Evolutionary conservation across 2,329 filamentous ascomycete genomes (phyloP), one percentile per base, ranked within the genome.

Genomic region (Fusarium lyarnte): DNA sequence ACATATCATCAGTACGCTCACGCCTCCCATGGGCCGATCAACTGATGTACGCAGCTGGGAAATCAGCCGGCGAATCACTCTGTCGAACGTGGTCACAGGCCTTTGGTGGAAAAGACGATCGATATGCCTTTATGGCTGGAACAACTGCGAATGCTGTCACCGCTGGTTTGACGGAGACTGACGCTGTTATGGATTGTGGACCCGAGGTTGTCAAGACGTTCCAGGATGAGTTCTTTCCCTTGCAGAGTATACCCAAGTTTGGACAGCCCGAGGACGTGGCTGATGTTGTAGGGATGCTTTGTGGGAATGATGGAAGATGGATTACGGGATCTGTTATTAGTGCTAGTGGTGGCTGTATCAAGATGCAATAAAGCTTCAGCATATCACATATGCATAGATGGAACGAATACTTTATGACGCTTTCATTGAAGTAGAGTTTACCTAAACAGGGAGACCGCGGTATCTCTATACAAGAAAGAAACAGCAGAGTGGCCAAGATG

Each of bases 41-140:
- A 45, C 75, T 81, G 25, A 79, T 82, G 76, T 82, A 82, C 45
- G 69, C 75, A 2, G 77, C 81, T 0, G 75, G 77, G 0, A 82
- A 82, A 58, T 80, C 80, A 1, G 81, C 80, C 0, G 78, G 80
- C 0, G 81, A 82, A 43, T 80, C 79, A 0, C 58, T 82, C 8
- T 81, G 78, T n/a, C 74, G 80, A n/a, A 79, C 79, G 11, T 82
- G 80, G 80, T 76, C 79, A 9, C 77, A 81, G 23, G 78, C 80
- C 1, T 81, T 82, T 63, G 79, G 80, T 3, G 80, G 80, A 2
- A 81, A 77, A 16, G 80, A 82, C 5, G 77, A 80, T 11, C 74
- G 72, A 69, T 82, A 79, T 49, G 59, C 70, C 0, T 82, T 81
- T 46, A 82, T 81, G 78, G 65, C 76, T 7, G 80, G 80, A 1